Base-by-base conservation (phyloP, 495 filamentous ascomycete species). In the Penicillium coprophilum region DNA sequence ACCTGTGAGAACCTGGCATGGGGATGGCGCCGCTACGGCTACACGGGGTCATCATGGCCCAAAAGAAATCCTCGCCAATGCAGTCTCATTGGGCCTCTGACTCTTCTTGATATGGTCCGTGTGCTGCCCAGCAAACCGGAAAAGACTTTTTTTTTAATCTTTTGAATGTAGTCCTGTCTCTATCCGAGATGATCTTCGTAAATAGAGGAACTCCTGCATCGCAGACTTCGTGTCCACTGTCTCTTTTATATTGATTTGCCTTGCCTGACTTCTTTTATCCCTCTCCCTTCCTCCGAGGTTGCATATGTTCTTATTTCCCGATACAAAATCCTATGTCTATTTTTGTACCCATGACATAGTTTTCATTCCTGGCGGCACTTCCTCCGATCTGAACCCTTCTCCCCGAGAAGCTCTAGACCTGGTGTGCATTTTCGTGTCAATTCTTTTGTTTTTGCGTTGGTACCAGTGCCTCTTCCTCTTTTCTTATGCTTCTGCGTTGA, bases 341-440 rank as follows among this genome's bases (percentile, higher is more conserved):
- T 49, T 52, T 55, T 62, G 59, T 54, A 55, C 54, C 24, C 4
- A 56, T 68, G 63, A 68, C 60, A 66, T 64, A 64, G 56, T 56
- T 61, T 21, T 56, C 60, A 64, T 68, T 64, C 57, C 56, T 59
- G 40, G 34, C 24, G 46, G 46, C 49, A n/a, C 55, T 55, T 55
- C 19, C 54, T 50, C 39, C 53, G 50, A 58, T 47, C 36, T 43
- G 41, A 45, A 45, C 10, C 46, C 43, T 58, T 47, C 40, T 46
- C 32, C 10, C 40, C 24, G 5, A 24, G 20, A 36, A 53, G 28
- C 28, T 24, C 30, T 36, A 36, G 24, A 41, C 24, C 38, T 31
- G 30, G 28, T 13, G 51, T 36, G 23, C 23, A 20, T 13, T 41
- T 54, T 46, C 41, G 47, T 32, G 24, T 28, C 38, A 19, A 4